phyloP scores from a whole-genome alignment of 192 early-diverging fungal species.

The Backusella tuberculispora region DNA sequence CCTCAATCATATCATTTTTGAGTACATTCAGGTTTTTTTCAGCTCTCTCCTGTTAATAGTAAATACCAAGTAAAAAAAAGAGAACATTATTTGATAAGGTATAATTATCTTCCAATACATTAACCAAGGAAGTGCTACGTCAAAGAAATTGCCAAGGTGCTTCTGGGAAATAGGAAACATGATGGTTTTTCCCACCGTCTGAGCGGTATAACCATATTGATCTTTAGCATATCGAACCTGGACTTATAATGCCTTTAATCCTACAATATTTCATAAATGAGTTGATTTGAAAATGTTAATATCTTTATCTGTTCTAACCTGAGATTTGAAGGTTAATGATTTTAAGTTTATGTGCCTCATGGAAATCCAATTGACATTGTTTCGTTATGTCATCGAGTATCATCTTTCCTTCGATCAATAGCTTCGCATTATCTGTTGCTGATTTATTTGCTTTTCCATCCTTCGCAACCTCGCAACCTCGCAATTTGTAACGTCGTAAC shows the following conservation, averaged over 20 bases:
- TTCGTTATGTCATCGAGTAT: neutral
- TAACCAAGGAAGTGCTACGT: no score
- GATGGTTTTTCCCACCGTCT: no score
- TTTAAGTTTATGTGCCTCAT: neutral
- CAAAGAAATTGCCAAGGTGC: no score
- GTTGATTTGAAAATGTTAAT: neutral
- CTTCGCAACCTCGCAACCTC: neutral
- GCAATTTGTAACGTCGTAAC: neutral
- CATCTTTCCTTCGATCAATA: neutral
- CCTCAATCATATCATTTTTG: no score
- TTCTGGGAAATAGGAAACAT: no score
- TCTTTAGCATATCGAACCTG: neutral
- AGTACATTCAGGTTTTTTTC: no score
- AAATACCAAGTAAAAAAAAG: no score
- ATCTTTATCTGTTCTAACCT: slow-evolving; percentile 8
- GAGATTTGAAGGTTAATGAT: neutral
- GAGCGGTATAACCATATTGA: neutral
- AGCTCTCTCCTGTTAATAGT: no score
- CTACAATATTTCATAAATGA: neutral
- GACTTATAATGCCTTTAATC: neutral
- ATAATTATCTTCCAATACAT: no score
- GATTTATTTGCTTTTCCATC: neutral
- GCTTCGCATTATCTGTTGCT: neutral
- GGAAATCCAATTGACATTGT: neutral
- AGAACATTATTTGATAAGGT: no score